Percentiles rank a stretch among this genome's conserved stretches.
These are phyloP conservation scores for Niebla homalea DNA, from an alignment of 495 filamentous ascomycete species.

Conservation along the genomic window DNA sequence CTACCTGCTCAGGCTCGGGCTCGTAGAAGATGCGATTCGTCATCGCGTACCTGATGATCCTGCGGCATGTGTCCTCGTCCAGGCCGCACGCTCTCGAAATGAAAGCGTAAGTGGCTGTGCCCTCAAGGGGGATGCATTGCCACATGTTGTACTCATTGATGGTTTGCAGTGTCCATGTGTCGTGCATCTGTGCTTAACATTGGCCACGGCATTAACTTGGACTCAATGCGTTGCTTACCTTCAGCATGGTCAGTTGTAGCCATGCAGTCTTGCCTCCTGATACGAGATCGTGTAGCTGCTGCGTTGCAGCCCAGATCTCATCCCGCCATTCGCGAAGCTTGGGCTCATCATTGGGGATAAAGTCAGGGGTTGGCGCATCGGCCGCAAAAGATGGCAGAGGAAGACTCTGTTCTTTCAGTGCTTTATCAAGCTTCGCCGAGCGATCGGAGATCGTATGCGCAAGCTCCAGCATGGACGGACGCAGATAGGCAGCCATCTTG, in stretches of 20 bases:
- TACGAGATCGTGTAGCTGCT: background rate
- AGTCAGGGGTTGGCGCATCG: no score
- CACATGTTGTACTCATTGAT: slow-evolving; percentile 12
- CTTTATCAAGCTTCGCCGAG: no score
- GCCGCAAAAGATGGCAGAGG: no score
- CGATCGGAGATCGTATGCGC: no score
- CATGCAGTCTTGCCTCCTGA: background rate
- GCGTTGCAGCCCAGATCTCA: background rate
- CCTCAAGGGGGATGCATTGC: slow-evolving; percentile 23
- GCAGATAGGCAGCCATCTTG: no score
- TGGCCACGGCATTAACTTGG: background rate
- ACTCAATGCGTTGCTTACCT: background rate
- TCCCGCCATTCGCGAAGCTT: background rate
- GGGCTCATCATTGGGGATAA: no score
- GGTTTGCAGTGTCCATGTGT: background rate
- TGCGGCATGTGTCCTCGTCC: slow-evolving; percentile 31
- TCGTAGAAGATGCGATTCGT: slow-evolving; percentile 44
- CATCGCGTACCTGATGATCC: slow-evolving; percentile 39
- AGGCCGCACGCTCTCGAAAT: slow-evolving; percentile 29
- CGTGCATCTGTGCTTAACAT: background rate
- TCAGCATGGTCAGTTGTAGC: background rate
- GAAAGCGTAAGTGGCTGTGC: slow-evolving; percentile 27
- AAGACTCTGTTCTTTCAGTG: no score
- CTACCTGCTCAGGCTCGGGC: slow-evolving; percentile 30
- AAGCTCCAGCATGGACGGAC: no score